Evolutionary conservation across 1,139 yeast species (phyloP).

Genomic region (Sugiyamaella paludigena): DNA sequence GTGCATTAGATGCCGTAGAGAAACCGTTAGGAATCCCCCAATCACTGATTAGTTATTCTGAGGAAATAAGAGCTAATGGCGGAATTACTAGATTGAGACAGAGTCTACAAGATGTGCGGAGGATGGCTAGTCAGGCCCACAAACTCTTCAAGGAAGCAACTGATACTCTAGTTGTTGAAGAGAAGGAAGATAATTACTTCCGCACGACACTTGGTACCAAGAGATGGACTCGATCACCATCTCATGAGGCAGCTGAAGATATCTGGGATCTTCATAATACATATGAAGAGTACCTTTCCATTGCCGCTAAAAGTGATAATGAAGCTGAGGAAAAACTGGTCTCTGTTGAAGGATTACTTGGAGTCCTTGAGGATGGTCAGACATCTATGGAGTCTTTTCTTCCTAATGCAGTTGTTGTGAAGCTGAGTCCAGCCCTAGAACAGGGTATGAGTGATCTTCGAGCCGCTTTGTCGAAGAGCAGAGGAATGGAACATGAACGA

Average conservation of each 20-base stretch:
- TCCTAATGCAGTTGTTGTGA: slow-evolving; percentile 49
- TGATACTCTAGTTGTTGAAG: slow-evolving; percentile 50
- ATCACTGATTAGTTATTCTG: slow-evolving; percentile 53
- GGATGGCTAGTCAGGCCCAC: slow-evolving; percentile 43
- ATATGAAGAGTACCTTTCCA: slow-evolving; percentile 50
- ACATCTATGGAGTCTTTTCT: slow-evolving; percentile 43
- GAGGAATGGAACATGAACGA: slow-evolving; percentile 29
- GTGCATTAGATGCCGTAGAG: slow-evolving; percentile 61
- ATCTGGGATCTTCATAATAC: slow-evolving; percentile 44
- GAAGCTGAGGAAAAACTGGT: slow-evolving; percentile 46
- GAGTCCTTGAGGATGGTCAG: slow-evolving; percentile 45
- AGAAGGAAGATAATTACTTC: slow-evolving; percentile 54
- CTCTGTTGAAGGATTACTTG: slow-evolving; percentile 46
- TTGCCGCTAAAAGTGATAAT: slow-evolving; percentile 64
- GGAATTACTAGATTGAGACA: slow-evolving; percentile 48
- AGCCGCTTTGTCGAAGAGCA: slow-evolving; percentile 37
- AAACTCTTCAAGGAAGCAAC: slow-evolving; percentile 47
- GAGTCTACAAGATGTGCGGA: slow-evolving; percentile 47
- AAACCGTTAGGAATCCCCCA: slow-evolving; percentile 64
- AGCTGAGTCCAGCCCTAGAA: slow-evolving; percentile 45
- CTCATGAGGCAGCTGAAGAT: slow-evolving; percentile 30
- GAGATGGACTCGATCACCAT: slow-evolving; percentile 44
- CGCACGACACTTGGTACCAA: slow-evolving; percentile 48
- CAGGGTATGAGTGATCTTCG: slow-evolving; percentile 45
- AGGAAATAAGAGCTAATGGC: slow-evolving; percentile 54